phyloP scores from a whole-genome alignment of 164 flowering plant genomes.

The Cinnamomum micranthum region DNA sequence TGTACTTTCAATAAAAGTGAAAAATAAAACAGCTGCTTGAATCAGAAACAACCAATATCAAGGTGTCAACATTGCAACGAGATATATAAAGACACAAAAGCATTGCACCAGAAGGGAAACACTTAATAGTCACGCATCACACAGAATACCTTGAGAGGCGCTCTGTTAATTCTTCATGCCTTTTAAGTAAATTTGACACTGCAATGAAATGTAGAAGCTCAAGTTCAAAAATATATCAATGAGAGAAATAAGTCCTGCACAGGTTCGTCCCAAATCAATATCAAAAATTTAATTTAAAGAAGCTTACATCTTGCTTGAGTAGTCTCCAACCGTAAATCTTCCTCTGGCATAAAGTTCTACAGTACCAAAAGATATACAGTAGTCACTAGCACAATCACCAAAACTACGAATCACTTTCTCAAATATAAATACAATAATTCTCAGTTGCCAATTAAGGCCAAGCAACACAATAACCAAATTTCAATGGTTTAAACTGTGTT shows the following conservation, averaged over 20 bases:
- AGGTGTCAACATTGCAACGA: neutral
- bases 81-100: neutral
- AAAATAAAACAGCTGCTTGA: neutral
- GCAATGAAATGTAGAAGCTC: constrained; percentile 18
- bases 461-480: neutral
- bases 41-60: neutral
- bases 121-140: neutral
- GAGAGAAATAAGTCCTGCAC: neutral
- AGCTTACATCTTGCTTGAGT: constrained; percentile 67
- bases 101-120: neutral
- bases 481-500: neutral
- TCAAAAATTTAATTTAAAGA: neutral
- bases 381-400: neutral
- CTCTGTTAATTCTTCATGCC: constrained; percentile 74
- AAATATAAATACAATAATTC: too few species aligned
- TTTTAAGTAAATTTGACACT: constrained; percentile 77
- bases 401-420: neutral
- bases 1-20: too few species aligned
- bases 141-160: constrained; percentile 76
- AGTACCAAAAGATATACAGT: constrained; percentile 4
- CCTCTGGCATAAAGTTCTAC: constrained; percentile 57
- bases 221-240: neutral
- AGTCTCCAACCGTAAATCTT: constrained; percentile 55
- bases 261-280: neutral
- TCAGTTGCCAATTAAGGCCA: neutral